Conservation (phyloP, 352 stramenopile species). For the Globisporangium uncinulatum region DNA sequence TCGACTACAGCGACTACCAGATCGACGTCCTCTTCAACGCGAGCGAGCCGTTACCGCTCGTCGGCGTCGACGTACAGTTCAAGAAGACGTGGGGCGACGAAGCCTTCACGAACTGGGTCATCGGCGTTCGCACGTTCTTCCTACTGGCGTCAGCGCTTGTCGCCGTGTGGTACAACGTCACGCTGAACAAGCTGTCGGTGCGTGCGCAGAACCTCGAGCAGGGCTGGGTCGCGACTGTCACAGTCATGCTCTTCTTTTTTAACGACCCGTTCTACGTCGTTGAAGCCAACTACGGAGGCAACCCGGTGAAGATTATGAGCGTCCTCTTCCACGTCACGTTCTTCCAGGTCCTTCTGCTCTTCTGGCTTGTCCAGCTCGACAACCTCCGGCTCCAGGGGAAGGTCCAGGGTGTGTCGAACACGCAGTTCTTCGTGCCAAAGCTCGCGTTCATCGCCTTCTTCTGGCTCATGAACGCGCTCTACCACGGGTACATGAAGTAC, state of each 20-base stretch:
- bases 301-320: constrained; percentile 39
- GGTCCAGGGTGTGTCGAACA: constrained; percentile 43
- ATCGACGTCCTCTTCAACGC: constrained; percentile 59
- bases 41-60: constrained; percentile 25
- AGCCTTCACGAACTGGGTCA: constrained; percentile 49
- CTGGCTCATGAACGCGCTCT: constrained; percentile 45
- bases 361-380: constrained; percentile 51
- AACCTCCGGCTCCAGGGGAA: constrained; percentile 49
- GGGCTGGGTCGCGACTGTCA: constrained; percentile 41
- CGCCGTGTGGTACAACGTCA: constrained; percentile 37
- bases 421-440: constrained; percentile 50
- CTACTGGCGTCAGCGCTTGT: constrained; percentile 30
- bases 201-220: constrained; percentile 59
- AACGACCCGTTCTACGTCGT: constrained; percentile 58
- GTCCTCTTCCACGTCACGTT: constrained; percentile 54
- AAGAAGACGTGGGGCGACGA: constrained; percentile 46
- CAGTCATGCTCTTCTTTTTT: constrained; percentile 40
- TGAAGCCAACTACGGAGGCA: constrained; percentile 42
- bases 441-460: constrained; percentile 42
- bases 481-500: constrained; percentile 61
- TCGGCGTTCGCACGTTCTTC: constrained; percentile 57
- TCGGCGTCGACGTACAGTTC: constrained; percentile 38
- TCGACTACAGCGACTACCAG: constrained; percentile 49
- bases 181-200: constrained; percentile 31
- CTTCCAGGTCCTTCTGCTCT: constrained; percentile 52